phyloP scores from a whole-genome alignment of 108 stramenopile genomes.

The Nannochloropsis gaditana region DNA sequence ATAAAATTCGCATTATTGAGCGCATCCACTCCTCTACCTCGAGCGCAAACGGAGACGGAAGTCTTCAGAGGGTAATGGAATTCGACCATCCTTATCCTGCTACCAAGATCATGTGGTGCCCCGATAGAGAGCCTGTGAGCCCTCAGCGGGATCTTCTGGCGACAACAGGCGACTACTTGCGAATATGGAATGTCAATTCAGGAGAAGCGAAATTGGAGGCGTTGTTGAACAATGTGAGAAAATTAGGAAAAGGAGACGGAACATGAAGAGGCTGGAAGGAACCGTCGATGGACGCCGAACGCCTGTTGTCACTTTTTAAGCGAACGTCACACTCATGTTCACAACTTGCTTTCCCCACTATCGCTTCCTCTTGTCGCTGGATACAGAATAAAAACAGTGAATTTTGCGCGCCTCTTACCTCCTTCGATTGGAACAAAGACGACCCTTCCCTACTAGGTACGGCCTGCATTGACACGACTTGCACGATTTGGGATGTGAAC shows the following conservation, averaged over 20 bases:
- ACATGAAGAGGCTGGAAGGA: neutral
- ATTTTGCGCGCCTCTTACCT: conserved; percentile 85
- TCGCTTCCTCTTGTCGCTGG: neutral
- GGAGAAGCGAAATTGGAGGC: conserved; percentile 69
- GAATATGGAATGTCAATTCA: conserved; percentile 75
- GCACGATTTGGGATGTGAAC: conserved; percentile 95
- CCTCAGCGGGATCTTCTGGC: conserved; percentile 76
- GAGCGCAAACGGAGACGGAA: conserved; percentile 34
- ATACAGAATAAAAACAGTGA: conserved; percentile 79
- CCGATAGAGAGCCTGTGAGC: conserved; percentile 57
- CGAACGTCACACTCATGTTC: neutral
- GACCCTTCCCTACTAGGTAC: conserved; percentile 77
- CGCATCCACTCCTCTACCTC: neutral
- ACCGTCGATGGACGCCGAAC: neutral
- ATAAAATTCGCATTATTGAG: conserved; percentile 66
- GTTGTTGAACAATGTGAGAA: conserved; percentile 72
- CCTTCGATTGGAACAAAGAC: conserved; percentile 93
- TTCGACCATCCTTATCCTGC: conserved; percentile 58
- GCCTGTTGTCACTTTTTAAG: neutral
- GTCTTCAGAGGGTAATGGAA: conserved; percentile 39
- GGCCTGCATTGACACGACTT: conserved; percentile 92
- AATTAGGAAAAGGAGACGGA: neutral
- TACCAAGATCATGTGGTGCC: conserved; percentile 54
- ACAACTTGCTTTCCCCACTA: neutral
- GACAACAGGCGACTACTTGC: conserved; percentile 89